Evolutionary conservation across 768 basidiomycete genomes (phyloP).

Genomic region (Lyophyllum semitale): DNA sequence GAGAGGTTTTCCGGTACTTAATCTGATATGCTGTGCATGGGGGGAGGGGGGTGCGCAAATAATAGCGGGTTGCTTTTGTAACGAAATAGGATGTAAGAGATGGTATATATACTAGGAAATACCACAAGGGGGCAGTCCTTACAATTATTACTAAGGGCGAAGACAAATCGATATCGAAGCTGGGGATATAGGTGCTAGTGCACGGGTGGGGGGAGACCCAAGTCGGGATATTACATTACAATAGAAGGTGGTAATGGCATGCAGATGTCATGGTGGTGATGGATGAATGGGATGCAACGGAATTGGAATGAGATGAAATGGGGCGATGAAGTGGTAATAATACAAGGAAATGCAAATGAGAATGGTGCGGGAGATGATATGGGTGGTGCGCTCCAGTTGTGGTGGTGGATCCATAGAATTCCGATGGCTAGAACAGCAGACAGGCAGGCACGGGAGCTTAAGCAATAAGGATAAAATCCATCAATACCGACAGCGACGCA

Average conservation of each 20-base stretch:
- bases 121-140: neutral
- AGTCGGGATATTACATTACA: neutral
- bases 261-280: neutral
- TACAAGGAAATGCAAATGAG: neutral
- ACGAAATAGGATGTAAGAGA: neutral
- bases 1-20: no score
- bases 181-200: neutral
- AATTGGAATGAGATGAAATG: neutral
- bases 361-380: neutral
- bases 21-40: no score
- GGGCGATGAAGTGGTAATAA: neutral
- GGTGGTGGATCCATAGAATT: no score
- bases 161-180: neutral
- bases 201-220: neutral
- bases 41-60: neutral
- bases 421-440: neutral
- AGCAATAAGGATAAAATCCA: neutral
- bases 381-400: neutral
- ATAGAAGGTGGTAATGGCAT: neutral
- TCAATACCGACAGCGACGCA: conserved; percentile 10
- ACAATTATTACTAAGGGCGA: neutral
- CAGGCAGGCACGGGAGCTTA: neutral
- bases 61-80: neutral
- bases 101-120: neutral
- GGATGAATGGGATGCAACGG: neutral